These are phyloP conservation scores for Epichloe amarillans DNA, from an alignment of 2,329 filamentous ascomycete genomes.

Conservation along the genomic window DNA sequence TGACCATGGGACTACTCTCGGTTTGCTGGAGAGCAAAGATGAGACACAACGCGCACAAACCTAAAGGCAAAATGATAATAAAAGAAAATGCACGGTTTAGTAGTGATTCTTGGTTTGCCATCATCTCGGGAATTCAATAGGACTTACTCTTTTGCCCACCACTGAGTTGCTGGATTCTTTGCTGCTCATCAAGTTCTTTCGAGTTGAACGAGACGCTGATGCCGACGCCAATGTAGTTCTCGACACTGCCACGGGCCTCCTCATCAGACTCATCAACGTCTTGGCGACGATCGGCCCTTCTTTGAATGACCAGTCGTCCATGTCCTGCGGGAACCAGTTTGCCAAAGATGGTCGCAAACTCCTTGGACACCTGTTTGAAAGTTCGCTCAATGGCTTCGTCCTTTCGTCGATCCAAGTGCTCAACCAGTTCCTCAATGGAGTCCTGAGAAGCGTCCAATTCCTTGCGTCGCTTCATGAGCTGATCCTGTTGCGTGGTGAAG, in stretches of 20 bases:
- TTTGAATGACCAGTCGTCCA: conserved; percentile 83
- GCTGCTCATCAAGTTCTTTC: conserved; percentile 88
- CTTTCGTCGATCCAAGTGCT: conserved; percentile 85
- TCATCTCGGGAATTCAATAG: too few relatives aligned
- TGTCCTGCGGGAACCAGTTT: conserved; percentile 89
- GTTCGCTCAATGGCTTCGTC: conserved; percentile 97
- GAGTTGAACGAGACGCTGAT: conserved; percentile 98
- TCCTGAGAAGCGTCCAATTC: conserved; percentile 78
- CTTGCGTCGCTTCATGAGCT: conserved; percentile 67
- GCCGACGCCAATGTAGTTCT: conserved; percentile 92
- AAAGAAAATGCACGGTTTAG: not conserved
- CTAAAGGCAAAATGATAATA: conserved; percentile 25
- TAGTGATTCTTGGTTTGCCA: too few relatives aligned
- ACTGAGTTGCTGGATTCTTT: conserved; percentile 91
- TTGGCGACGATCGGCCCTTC: conserved; percentile 62
- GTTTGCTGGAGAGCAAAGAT: conserved; percentile 99
- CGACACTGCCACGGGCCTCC: conserved; percentile 59
- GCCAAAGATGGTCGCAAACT: conserved; percentile 87
- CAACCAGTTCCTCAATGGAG: conserved; percentile 85
- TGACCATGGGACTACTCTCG: conserved; percentile 94
- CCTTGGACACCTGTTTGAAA: conserved; percentile 92
- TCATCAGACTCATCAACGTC: conserved; percentile 50
- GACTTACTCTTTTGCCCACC: conserved; percentile 90
- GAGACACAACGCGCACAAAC: conserved; percentile 88
- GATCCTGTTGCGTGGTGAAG: conserved; percentile 86